phyloP scores from a whole-genome alignment of 305 asterid species.

The Solanum hybrid region DNA sequence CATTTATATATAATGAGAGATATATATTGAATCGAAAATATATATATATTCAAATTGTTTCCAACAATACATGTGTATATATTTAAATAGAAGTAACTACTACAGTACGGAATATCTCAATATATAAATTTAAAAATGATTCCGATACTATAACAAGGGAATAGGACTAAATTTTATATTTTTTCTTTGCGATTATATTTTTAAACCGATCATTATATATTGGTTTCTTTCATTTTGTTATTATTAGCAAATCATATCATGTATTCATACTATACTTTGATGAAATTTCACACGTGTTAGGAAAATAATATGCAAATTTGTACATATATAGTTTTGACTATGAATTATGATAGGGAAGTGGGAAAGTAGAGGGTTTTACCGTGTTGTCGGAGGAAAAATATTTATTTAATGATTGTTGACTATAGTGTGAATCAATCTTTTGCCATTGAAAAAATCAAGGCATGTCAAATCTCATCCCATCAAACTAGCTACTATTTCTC shows the following conservation, averaged over 20 bases:
- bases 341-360: not conserved
- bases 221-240: not conserved
- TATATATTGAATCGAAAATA: not conserved
- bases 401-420: not conserved
- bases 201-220: not conserved
- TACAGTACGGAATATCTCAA: not conserved
- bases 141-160: not conserved
- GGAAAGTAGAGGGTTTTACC: not conserved
- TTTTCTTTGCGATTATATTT: not conserved
- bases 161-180: not conserved
- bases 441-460: not conserved
- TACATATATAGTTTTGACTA: not conserved
- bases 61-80: not conserved
- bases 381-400: not conserved
- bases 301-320: not conserved
- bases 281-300: not conserved
- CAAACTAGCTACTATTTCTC: not conserved
- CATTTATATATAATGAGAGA: not conserved
- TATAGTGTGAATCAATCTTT: not conserved
- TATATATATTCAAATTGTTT: not conserved
- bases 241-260: not conserved
- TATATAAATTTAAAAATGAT: not conserved
- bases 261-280: not conserved
- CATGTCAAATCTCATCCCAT: not conserved
- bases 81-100: not conserved